Evolutionary conservation across 2,329 filamentous ascomycete genomes (phyloP).

Genomic region (Colletotrichum lindemuthianum): DNA sequence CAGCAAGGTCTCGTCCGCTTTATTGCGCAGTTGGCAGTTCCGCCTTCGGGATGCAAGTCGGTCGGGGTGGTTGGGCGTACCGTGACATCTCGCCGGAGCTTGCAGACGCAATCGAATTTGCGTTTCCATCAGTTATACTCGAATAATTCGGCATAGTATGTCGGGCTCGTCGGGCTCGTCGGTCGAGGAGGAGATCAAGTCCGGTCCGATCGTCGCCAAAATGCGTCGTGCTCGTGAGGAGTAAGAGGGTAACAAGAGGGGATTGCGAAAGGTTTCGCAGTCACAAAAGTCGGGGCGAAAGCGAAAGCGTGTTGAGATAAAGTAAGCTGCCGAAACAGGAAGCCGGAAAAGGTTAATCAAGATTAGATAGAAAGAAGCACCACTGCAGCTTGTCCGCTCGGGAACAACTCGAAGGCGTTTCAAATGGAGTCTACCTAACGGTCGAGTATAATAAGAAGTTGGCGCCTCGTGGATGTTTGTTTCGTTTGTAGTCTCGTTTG

Average conservation of each 20-base stretch:
- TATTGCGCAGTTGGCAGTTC: neutral
- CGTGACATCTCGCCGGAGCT: slow-evolving; percentile 36
- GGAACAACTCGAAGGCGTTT: neutral
- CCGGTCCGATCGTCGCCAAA: slow-evolving; percentile 16
- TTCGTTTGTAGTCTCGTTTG: neutral
- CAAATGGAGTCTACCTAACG: neutral
- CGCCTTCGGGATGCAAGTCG: neutral
- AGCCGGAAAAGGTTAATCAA: slow-evolving; percentile 13
- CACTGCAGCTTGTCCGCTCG: slow-evolving; percentile 3
- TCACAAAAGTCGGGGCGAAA: slow-evolving; percentile 15
- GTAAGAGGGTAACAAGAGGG: neutral
- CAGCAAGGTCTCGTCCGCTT: slow-evolving; percentile 2
- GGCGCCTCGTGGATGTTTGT: neutral
- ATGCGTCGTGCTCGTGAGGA: slow-evolving; percentile 15
- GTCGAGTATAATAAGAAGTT: neutral
- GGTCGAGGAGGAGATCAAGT: neutral
- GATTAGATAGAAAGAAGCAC: slow-evolving; percentile 17
- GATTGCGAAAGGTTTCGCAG: neutral
- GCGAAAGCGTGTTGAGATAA: slow-evolving; percentile 15
- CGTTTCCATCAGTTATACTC: slow-evolving; percentile 60
- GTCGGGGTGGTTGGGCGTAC: slow-evolving; percentile 24
- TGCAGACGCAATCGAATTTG: slow-evolving; percentile 38
- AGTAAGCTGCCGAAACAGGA: slow-evolving; percentile 10
- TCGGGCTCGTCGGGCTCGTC: slow-evolving; percentile 1
- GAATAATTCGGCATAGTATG: slow-evolving; percentile 63